Percentiles rank a stretch among this genome's conserved stretches.
phyloP scores from a whole-genome alignment of 768 basidiomycete genomes.

The Boletus huronensis region DNA sequence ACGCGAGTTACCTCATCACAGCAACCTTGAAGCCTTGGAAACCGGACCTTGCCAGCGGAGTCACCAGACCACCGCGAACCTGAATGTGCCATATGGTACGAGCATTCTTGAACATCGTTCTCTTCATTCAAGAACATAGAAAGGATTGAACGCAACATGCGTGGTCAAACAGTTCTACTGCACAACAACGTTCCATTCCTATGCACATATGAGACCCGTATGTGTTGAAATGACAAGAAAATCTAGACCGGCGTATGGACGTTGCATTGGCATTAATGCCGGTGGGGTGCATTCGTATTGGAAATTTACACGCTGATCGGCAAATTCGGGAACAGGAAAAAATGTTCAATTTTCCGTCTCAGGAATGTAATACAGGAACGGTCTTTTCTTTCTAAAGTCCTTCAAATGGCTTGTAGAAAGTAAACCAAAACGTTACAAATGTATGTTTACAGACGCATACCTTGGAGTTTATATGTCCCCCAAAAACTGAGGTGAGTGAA shows the following conservation, averaged over 20 bases:
- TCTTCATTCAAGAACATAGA: too few species aligned
- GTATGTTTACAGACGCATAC: not conserved
- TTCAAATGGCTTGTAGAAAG: not conserved
- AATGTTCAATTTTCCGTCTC: not conserved
- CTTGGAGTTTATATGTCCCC: not conserved
- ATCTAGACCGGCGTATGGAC: not conserved
- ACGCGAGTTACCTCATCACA: not conserved
- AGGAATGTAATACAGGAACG: too few species aligned
- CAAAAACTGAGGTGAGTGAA: not conserved
- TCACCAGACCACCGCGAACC: not conserved
- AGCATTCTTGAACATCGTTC: not conserved
- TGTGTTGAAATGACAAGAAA: not conserved
- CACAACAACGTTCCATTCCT: not conserved
- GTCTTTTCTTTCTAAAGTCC: too few species aligned
- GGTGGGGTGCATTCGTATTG: too few species aligned
- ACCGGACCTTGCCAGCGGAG: not conserved
- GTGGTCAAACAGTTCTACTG: not conserved
- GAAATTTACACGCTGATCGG: not conserved
- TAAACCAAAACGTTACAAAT: not conserved
- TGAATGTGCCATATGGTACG: not conserved
- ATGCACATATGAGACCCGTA: not conserved
- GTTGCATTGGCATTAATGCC: not conserved
- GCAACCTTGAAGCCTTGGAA: not conserved
- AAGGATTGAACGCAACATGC: not conserved
- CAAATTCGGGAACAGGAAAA: not conserved